Conservation (phyloP, 2,329 filamentous ascomycete species). For the Botrytis galanthina region DNA sequence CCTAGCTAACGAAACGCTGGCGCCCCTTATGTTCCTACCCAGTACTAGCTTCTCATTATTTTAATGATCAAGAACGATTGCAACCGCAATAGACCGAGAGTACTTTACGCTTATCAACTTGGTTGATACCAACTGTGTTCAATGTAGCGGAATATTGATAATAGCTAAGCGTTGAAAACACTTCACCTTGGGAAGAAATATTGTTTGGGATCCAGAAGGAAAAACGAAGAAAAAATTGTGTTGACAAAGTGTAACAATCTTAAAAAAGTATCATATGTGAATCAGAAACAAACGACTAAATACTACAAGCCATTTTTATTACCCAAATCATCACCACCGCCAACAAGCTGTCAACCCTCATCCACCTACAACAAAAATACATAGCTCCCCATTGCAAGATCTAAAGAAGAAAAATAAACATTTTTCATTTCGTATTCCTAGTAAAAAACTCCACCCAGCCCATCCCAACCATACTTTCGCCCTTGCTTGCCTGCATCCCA, state of each 20-base stretch:
- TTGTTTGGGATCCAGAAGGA: rapidly evolving
- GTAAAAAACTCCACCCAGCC: constrained; percentile 3
- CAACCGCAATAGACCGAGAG: too few species aligned
- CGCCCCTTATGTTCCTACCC: too few species aligned
- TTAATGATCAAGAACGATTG: too few species aligned
- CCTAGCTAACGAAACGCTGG: too few species aligned
- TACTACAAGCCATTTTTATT: background rate
- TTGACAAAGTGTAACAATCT: too few species aligned
- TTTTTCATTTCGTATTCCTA: constrained; percentile 1
- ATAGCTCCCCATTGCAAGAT: background rate
- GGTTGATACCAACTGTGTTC: too few species aligned
- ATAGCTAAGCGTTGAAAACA: background rate
- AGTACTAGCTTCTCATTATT: too few species aligned
- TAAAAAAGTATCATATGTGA: background rate
- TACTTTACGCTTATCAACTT: too few species aligned
- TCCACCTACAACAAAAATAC: background rate
- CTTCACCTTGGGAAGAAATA: background rate
- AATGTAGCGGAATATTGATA: background rate
- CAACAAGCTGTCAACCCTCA: background rate
- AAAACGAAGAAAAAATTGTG: too few species aligned
- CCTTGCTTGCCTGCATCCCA: constrained; percentile 1
- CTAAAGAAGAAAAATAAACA: background rate
- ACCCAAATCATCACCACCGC: background rate
- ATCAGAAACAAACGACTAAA: background rate
- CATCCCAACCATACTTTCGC: constrained; percentile 8